phyloP scores from a whole-genome alignment of 2,329 filamentous ascomycete genomes.

The Fusarium nanum region DNA sequence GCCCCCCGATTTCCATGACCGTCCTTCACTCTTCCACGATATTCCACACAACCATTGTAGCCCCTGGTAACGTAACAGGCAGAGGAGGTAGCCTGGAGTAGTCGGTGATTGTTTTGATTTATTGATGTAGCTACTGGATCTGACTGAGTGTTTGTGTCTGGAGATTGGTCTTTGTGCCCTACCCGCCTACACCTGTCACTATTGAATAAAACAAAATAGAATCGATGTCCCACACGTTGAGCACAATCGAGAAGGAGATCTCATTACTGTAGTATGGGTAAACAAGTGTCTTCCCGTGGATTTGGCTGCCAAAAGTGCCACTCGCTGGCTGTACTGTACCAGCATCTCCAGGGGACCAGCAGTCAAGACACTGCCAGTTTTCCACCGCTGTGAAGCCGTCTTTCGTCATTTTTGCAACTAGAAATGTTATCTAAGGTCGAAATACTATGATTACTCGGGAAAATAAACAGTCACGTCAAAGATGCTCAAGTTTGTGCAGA shows the following conservation, averaged over 20 bases:
- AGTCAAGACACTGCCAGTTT: not conserved
- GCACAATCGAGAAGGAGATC: rapidly evolving
- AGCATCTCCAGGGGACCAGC: not conserved
- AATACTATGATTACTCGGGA: not conserved
- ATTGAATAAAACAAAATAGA: not conserved
- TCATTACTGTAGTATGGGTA: rapidly evolving
- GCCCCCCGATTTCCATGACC: not conserved
- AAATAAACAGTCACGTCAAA: constrained; percentile 9
- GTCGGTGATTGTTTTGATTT: rapidly evolving
- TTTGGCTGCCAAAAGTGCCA: not conserved
- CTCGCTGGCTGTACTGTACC: not conserved
- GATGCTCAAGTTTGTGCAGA: constrained; percentile 8
- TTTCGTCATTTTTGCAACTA: not conserved
- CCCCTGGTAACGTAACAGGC: not conserved
- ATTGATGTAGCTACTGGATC: rapidly evolving
- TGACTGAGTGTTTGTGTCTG: constrained; percentile 9
- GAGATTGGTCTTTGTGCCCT: not conserved
- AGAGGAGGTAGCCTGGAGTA: not conserved
- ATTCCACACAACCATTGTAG: not conserved
- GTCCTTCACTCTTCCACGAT: constrained; percentile 11
- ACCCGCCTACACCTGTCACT: not conserved
- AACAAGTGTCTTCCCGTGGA: not conserved
- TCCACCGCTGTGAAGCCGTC: not conserved
- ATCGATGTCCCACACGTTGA: not conserved
- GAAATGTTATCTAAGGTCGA: rapidly evolving